A percentile compares a stretch with the other conserved stretches of the same genome.
phyloP scores from a whole-genome alignment of 108 stramenopile genomes.

The Skeletonema menzelii region DNA sequence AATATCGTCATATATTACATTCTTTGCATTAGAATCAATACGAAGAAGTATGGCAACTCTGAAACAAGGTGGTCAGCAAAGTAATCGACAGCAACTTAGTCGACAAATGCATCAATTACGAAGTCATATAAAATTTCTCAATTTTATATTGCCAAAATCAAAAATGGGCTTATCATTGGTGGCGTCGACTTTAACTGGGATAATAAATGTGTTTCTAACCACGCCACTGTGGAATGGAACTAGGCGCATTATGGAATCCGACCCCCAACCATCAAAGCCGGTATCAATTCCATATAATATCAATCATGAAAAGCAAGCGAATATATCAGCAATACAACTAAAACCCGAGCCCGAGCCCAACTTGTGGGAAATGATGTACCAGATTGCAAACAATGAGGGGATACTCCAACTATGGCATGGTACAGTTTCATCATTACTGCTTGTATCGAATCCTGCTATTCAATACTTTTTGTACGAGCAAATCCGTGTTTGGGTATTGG shows the following conservation, averaged over 20 bases:
- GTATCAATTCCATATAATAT: neutral
- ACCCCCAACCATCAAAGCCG: conserved; percentile 19
- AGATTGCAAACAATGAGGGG: conserved; percentile 51
- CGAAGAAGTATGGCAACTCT: conserved; percentile 35
- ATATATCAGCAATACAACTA: neutral
- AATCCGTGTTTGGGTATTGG: conserved; percentile 54
- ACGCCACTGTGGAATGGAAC: conserved; percentile 89
- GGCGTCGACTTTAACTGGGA: conserved; percentile 67
- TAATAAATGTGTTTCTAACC: conserved; percentile 77
- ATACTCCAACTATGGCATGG: conserved; percentile 70
- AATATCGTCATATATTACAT: conserved; percentile 74
- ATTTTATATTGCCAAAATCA: conserved; percentile 6
- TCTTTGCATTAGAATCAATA: conserved; percentile 59
- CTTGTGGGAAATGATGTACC: conserved; percentile 47
- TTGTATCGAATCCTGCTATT: conserved; percentile 93
- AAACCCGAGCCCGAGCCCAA: conserved; percentile 17
- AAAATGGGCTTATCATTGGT: conserved; percentile 48
- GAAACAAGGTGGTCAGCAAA: neutral
- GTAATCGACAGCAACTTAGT: neutral
- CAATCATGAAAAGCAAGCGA: neutral
- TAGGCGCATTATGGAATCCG: conserved; percentile 60
- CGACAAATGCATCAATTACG: neutral
- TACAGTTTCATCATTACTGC: conserved; percentile 75
- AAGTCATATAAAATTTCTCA: neutral
- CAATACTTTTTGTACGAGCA: conserved; percentile 90